These are phyloP conservation scores for Chaetomium sp. DNA, from an alignment of 2,329 filamentous ascomycete genomes.

Conservation along the genomic window DNA sequence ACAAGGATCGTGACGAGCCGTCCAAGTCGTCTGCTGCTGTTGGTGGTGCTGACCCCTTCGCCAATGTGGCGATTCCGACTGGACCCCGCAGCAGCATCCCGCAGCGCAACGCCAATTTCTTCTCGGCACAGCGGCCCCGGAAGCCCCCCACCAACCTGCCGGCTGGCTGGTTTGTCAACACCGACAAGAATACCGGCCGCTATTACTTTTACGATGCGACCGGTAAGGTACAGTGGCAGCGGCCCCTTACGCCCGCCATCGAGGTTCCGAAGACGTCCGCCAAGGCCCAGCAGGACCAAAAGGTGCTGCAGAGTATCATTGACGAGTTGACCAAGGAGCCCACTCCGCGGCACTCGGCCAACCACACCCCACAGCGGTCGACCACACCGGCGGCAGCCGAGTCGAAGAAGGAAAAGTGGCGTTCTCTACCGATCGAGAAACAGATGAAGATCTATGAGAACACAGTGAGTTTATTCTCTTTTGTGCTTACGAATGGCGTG, in stretches of 20 bases:
- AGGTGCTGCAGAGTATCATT: slow-evolving; percentile 76
- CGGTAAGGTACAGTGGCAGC: slow-evolving; percentile 74
- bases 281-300: slow-evolving; percentile 56
- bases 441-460: slow-evolving; percentile 94
- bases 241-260: slow-evolving; percentile 63
- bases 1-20: slow-evolving; percentile 36
- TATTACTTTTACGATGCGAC: slow-evolving; percentile 80
- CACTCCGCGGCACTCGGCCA: slow-evolving; percentile 46
- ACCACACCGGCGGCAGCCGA: slow-evolving; percentile 47
- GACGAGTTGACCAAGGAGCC: slow-evolving; percentile 72
- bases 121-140: slow-evolving; percentile 41
- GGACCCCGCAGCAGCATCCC: slow-evolving; percentile 54
- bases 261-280: slow-evolving; percentile 61
- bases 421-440: slow-evolving; percentile 66
- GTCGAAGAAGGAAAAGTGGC: slow-evolving; percentile 65
- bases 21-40: slow-evolving; percentile 28
- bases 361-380: slow-evolving; percentile 59
- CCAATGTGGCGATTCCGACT: slow-evolving; percentile 48
- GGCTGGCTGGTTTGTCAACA: slow-evolving; percentile 77
- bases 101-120: slow-evolving; percentile 48
- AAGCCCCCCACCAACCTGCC: slow-evolving; percentile 57
- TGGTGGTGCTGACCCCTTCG: slow-evolving; percentile 32
- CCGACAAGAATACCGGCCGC: slow-evolving; percentile 57
- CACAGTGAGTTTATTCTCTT: slow-evolving; percentile 55
- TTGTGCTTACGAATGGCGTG: no score